Evolutionary conservation across 495 filamentous ascomycete species (phyloP), one percentile per base, ranked within the genome.

Genomic region (Xylaria venustula): DNA sequence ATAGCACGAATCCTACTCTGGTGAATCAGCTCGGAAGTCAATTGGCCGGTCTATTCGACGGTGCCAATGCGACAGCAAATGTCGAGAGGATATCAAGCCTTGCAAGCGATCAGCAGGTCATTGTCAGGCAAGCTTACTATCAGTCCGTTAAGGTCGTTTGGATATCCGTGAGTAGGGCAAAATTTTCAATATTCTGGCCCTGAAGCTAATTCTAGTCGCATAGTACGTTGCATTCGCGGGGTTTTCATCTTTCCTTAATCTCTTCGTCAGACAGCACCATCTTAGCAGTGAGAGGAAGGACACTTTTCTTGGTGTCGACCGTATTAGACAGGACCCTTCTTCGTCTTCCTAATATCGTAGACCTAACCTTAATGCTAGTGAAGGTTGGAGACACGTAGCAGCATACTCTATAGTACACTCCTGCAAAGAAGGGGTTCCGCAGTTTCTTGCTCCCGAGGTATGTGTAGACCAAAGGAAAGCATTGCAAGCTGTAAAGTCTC

Each of bases 181-280:
- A 7, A 7, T 52, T 37, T 53, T 42, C 25, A 28, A 15, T 32
- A 11, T 17, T 28, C 30, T 45, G 44, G 5, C 20, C 17, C 44
- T 47, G 44, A 44, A 12, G 17, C 17, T 20, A 25, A 20, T 25
- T 47, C 20, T 23, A 6, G 8, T 28, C 15, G 17, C 12, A 49
- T 19, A 62, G 59, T 62, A 62, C 41, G 51, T 56, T 12, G 59
- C 42, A 49, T 62, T 55, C 23, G 59, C 59, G 30, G 59, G 42
- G 1, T 25, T 52, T 2, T 47, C 58, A 28, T 44, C 15, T 7
- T 28, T 61, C 22, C 36, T 61, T 12, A 51, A 46, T 15, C 25
- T 61, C n/a, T 44, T 61, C 4, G 41, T 61, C 2, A 15, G 48
- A 7, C 20, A 44, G 30, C 58, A 52, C 15, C 47, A 52, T n/a